Percentiles rank a stretch among this genome's conserved stretches.
phyloP scores from a whole-genome alignment of 352 stramenopile species.

The Thraustochytrium sp. region DNA sequence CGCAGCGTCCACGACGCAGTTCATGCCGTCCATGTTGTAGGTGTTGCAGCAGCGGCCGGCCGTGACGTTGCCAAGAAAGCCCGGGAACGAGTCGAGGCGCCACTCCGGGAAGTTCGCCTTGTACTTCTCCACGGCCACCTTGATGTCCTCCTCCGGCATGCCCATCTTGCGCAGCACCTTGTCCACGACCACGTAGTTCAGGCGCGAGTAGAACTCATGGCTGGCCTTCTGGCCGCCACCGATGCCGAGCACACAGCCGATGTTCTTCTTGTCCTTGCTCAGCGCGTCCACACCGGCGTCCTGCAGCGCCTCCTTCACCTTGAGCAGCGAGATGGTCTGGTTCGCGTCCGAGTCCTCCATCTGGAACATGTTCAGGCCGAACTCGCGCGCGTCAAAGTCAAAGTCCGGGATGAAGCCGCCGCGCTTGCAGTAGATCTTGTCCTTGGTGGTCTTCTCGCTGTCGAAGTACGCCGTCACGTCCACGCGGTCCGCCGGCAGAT shows the following conservation, averaged over 20 bases:
- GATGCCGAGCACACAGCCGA: constrained; percentile 24
- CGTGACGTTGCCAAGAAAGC: constrained; percentile 34
- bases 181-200: constrained; percentile 36
- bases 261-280: constrained; percentile 32
- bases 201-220: constrained; percentile 37
- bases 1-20: constrained; percentile 26
- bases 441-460: constrained; percentile 37
- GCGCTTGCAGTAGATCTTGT: constrained; percentile 39
- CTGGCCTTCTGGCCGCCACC: constrained; percentile 28
- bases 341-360: constrained; percentile 32
- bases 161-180: constrained; percentile 36
- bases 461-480: constrained; percentile 37
- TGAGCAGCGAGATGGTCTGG: constrained; percentile 33
- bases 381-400: constrained; percentile 37
- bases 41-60: constrained; percentile 25
- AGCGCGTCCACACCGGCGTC: constrained; percentile 26
- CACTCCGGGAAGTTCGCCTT: constrained; percentile 40
- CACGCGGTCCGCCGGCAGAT: constrained; percentile 29
- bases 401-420: constrained; percentile 37
- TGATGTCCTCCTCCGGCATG: constrained; percentile 25
- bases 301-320: constrained; percentile 36
- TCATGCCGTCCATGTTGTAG: constrained; percentile 35
- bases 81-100: constrained; percentile 22
- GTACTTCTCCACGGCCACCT: constrained; percentile 32
- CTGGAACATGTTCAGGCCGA: constrained; percentile 42